A percentile compares a stretch with the other conserved stretches of the same genome.
phyloP scores from a whole-genome alignment of 2,329 filamentous ascomycete genomes.

The Neofusicoccum laricinum region DNA sequence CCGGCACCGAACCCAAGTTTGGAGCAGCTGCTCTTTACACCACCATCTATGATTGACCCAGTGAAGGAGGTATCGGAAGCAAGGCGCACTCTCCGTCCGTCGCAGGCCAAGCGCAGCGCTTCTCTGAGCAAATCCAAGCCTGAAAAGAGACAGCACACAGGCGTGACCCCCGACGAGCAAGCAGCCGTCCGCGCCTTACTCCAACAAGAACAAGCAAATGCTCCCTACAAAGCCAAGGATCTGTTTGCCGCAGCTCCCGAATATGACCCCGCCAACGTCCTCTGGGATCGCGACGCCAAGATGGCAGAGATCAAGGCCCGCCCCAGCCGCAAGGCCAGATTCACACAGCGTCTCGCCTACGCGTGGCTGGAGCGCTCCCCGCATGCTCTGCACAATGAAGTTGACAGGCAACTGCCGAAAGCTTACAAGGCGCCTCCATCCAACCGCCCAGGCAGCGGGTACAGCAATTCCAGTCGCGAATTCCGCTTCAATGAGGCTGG shows the following conservation, averaged over 20 bases:
- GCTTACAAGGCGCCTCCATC: background rate
- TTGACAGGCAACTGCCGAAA: background rate
- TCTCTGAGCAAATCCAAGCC: too few relatives aligned
- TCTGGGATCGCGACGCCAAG: constrained; percentile 8
- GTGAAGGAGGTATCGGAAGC: background rate
- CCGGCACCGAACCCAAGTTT: background rate
- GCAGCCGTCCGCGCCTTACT: background rate
- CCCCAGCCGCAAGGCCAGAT: constrained; percentile 1
- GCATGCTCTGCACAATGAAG: background rate
- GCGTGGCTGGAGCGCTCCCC: background rate
- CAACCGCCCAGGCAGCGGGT: background rate
- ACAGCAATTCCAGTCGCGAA: background rate
- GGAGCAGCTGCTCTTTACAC: background rate
- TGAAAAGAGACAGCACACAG: background rate
- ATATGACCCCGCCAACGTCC: background rate
- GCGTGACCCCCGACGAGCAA: background rate
- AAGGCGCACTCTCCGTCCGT: too few relatives aligned
- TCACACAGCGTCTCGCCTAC: background rate
- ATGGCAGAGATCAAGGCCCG: constrained; percentile 9
- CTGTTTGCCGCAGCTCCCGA: background rate
- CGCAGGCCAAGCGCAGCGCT: background rate
- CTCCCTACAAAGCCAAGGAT: background rate
- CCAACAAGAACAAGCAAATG: background rate
- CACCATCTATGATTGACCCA: background rate
- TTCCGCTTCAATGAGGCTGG: too few relatives aligned